A percentile compares a stretch with the other conserved stretches of the same genome.
These are phyloP conservation scores for Vitis hybrid DNA, from an alignment of 177 flowering plant genomes.

Conservation along the genomic window DNA sequence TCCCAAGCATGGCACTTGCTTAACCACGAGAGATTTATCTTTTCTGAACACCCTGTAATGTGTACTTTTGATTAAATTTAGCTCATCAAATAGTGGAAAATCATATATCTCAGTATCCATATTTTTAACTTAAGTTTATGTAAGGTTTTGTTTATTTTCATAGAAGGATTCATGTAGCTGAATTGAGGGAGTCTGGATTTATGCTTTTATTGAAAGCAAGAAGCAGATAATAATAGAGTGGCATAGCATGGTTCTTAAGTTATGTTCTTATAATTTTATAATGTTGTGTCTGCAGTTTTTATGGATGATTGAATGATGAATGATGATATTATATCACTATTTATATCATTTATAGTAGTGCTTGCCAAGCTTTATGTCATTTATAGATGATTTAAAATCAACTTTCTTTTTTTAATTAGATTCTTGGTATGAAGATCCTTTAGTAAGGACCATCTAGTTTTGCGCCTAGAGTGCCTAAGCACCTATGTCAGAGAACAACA, in stretches of 20 bases:
- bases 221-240: too few relatives aligned
- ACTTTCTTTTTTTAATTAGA: background rate
- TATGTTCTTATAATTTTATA: too few relatives aligned
- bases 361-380: background rate
- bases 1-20: background rate
- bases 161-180: background rate
- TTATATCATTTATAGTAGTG: background rate
- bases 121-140: background rate
- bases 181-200: too few relatives aligned
- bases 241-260: too few relatives aligned
- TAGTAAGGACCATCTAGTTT: background rate
- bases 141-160: background rate
- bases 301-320: too few relatives aligned
- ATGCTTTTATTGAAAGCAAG: too few relatives aligned
- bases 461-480: background rate
- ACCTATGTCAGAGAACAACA: background rate
- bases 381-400: background rate
- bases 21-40: too few relatives aligned
- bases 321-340: too few relatives aligned
- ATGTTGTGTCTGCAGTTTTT: too few relatives aligned
- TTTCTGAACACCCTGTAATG: background rate
- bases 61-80: too few relatives aligned
- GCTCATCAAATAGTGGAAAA: slow-evolving; percentile 1
- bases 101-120: background rate
- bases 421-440: background rate